Conservation (phyloP, 1,139 yeast genomes). For the Debaryomyces coudertii region DNA sequence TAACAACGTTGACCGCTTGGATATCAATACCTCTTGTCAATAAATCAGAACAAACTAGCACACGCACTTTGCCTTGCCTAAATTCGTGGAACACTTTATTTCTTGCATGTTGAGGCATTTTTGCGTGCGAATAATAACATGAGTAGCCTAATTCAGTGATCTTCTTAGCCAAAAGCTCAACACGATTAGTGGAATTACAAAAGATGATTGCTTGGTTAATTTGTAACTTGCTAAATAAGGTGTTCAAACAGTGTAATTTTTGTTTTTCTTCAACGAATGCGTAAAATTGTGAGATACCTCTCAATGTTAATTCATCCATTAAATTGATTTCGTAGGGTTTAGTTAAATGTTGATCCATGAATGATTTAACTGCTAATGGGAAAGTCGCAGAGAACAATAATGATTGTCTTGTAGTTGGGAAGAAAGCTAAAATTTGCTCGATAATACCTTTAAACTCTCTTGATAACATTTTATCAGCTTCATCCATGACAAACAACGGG, state of each 20-base stretch:
- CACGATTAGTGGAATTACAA: constrained; percentile 95
- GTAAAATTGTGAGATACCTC: constrained; percentile 95
- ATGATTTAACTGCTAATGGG: constrained; percentile 90
- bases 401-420: constrained; percentile 84
- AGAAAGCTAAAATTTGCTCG: constrained; percentile 81
- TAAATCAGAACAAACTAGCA: constrained; percentile 93
- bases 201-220: constrained; percentile 95
- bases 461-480: constrained; percentile 95
- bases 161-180: constrained; percentile 91
- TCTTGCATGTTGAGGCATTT: constrained; percentile 97
- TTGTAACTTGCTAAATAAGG: constrained; percentile 89
- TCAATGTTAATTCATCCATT: constrained; percentile 95
- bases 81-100: constrained; percentile 98
- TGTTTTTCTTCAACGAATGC: constrained; percentile 98
- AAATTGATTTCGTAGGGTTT: constrained; percentile 94
- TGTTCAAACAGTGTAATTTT: constrained; percentile 92
- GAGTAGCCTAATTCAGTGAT: constrained; percentile 96
- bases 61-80: constrained; percentile 97
- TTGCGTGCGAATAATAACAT: constrained; percentile 95
- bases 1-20: constrained; percentile 97
- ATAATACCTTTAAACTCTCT: constrained; percentile 88
- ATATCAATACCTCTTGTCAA: constrained; percentile 98
- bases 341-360: constrained; percentile 88
- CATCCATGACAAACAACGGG: constrained; percentile 94
- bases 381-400: constrained; percentile 92